phyloP scores from a whole-genome alignment of 345 rosid genomes.

The Citrus maxima region DNA sequence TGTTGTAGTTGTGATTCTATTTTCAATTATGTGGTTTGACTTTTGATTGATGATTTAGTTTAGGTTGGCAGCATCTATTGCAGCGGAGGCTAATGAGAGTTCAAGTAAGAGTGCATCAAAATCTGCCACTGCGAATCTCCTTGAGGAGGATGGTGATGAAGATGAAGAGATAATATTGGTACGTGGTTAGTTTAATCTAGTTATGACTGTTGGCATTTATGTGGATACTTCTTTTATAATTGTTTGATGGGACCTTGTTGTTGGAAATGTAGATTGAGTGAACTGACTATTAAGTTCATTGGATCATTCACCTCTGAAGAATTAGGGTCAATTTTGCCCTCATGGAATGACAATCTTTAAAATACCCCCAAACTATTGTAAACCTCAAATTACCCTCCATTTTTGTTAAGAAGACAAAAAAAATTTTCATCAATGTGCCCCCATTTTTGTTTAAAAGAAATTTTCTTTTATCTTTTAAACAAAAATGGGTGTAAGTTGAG shows the following conservation, averaged over 20 bases:
- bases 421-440: too few species aligned
- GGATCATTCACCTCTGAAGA: not conserved
- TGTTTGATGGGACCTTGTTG: not conserved
- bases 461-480: too few species aligned
- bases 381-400: too few species aligned
- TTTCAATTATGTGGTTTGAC: slow-evolving; percentile 16
- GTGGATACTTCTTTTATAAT: not conserved
- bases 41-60: slow-evolving; percentile 19
- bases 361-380: too few species aligned
- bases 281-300: not conserved
- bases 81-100: slow-evolving; percentile 43
- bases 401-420: too few species aligned
- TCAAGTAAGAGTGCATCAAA: slow-evolving; percentile 32
- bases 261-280: not conserved
- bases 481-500: too few species aligned
- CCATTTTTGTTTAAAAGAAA: too few species aligned
- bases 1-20: slow-evolving; percentile 9
- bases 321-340: too few species aligned
- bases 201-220: not conserved
- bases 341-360: too few species aligned
- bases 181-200: not conserved
- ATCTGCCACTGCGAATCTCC: slow-evolving; percentile 36
- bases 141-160: slow-evolving; percentile 49
- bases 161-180: slow-evolving; percentile 51
- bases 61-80: slow-evolving; percentile 75